phyloP scores from a whole-genome alignment of 2,329 filamentous ascomycete species.

The Elsinoe batatas region DNA sequence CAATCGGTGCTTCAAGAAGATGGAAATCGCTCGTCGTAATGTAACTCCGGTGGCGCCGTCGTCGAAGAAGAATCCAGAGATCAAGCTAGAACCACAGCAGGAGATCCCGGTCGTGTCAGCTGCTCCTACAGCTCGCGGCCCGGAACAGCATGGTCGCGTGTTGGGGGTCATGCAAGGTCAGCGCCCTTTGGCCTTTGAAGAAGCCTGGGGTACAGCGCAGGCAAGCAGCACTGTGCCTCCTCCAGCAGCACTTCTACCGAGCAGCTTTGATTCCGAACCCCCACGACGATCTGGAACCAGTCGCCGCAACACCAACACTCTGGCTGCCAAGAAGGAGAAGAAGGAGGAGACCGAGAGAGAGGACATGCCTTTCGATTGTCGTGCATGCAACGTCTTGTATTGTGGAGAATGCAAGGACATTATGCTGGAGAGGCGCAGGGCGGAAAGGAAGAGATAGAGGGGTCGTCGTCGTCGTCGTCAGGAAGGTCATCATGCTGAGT shows the following conservation, averaged over 20 bases:
- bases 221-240: no score
- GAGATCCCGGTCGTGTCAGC: neutral
- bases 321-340: neutral
- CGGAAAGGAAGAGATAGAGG: neutral
- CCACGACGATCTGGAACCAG: no score
- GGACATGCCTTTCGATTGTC: neutral
- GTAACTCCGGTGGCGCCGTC: neutral
- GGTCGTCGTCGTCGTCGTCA: no score
- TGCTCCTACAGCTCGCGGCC: no score
- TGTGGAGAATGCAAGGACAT: conserved; percentile 9
- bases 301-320: neutral
- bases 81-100: neutral
- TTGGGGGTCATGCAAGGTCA: no score
- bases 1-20: conserved; percentile 20
- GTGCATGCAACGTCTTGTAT: neutral
- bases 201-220: no score
- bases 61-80: neutral
- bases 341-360: neutral
- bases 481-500: neutral
- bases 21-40: neutral
- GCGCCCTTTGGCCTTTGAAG: no score
- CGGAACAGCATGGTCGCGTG: no score
- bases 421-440: conserved; percentile 9
- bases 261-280: no score
- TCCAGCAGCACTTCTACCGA: no score